A percentile compares a stretch with the other conserved stretches of the same genome.
phyloP scores from a whole-genome alignment of 306 rosid species.

The Cicer bijugum region DNA sequence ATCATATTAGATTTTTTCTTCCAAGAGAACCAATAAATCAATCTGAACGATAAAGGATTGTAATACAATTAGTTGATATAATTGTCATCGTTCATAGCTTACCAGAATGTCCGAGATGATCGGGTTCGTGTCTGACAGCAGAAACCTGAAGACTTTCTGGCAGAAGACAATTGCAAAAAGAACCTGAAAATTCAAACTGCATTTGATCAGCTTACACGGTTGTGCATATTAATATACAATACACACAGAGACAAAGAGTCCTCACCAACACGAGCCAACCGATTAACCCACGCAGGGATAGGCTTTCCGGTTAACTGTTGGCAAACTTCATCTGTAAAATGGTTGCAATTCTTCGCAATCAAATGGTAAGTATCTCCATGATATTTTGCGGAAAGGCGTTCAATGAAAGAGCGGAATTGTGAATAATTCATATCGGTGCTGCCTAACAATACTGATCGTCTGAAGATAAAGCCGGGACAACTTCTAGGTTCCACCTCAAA shows the following conservation, averaged over 20 bases:
- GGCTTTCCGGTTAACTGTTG: conserved; percentile 81
- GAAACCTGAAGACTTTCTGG: conserved; percentile 88
- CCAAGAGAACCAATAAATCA: conserved; percentile 24
- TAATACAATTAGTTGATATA: conserved; percentile 1
- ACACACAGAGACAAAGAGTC: conserved; percentile 31
- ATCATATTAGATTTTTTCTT: conserved; percentile 15
- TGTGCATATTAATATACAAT: conserved; percentile 7
- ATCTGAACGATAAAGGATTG: conserved; percentile 34
- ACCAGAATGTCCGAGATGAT: conserved; percentile 68
- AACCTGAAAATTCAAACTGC: conserved; percentile 72
- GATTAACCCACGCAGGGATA: conserved; percentile 92
- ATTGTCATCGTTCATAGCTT: conserved; percentile 40
- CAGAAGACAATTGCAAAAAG: conserved; percentile 94
- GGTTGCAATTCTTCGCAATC: conserved; percentile 96
- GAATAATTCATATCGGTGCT: conserved; percentile 69
- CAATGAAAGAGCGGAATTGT: conserved; percentile 78
- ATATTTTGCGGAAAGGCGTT: conserved; percentile 71
- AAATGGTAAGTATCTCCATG: conserved; percentile 96
- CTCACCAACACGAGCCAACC: conserved; percentile 94
- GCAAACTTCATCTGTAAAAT: conserved; percentile 88
- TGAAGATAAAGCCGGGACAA: conserved; percentile 96
- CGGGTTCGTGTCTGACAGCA: conserved; percentile 88
- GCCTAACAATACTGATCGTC: conserved; percentile 81
- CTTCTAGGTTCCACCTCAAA: conserved; percentile 96
- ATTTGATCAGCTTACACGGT: conserved; percentile 42